These are phyloP conservation scores for Hemerocallis citrina DNA, from an alignment of 106 monocot species.

Conservation along the genomic window DNA sequence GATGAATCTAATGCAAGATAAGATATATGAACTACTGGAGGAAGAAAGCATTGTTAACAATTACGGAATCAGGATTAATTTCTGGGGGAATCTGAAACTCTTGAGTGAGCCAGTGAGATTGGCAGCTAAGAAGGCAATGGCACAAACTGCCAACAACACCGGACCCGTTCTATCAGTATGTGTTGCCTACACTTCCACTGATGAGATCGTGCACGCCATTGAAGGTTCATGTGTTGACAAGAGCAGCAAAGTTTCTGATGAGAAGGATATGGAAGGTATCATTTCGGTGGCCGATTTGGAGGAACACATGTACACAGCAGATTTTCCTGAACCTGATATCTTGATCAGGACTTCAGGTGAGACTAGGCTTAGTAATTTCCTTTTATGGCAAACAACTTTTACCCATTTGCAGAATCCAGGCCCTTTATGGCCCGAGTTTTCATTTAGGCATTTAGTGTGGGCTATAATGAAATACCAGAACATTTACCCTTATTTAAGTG, in stretches of 20 bases:
- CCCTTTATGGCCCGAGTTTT: conserved; percentile 44
- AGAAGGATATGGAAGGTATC: not conserved
- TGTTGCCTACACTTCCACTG: conserved; percentile 25
- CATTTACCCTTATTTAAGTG: conserved; percentile 14
- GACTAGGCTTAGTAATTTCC: conserved; percentile 42
- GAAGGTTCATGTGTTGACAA: conserved; percentile 10
- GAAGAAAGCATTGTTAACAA: conserved; percentile 16
- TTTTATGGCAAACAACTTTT: conserved; percentile 32
- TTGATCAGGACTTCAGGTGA: conserved; percentile 39
- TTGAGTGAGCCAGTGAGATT: conserved; percentile 21
- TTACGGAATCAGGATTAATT: conserved; percentile 18
- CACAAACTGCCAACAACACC: conserved; percentile 15
- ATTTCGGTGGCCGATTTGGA: conserved; percentile 24
- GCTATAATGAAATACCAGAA: conserved; percentile 38
- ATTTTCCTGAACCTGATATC: conserved; percentile 28
- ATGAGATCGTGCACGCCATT: conserved; percentile 26
- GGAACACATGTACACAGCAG: conserved; percentile 5
- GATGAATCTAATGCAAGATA: conserved; percentile 29
- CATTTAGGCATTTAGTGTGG: conserved; percentile 32
- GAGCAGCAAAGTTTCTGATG: not conserved
- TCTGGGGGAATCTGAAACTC: conserved; percentile 29
- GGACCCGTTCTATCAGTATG: conserved; percentile 27
- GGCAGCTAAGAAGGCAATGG: conserved; percentile 17
- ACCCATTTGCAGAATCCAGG: conserved; percentile 15
- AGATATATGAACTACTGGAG: conserved; percentile 21